A percentile compares a stretch with the other conserved stretches of the same genome.
Conservation (phyloP, 495 filamentous ascomycete genomes). For the Penicillium angulare region DNA sequence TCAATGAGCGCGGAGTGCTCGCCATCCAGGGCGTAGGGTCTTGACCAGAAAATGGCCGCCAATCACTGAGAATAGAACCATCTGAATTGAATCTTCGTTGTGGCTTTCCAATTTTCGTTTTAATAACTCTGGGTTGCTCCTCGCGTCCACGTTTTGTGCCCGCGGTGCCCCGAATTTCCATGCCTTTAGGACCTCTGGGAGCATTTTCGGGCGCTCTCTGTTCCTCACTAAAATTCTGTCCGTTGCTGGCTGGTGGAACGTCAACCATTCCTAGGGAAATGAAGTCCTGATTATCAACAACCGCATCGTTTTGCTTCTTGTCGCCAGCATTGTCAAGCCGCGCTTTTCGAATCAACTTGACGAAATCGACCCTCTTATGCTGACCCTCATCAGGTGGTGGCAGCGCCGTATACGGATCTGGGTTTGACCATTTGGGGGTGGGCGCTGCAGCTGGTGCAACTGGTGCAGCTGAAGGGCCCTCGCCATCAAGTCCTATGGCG, state of each 20-base stretch:
- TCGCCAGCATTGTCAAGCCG: constrained; percentile 46
- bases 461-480: constrained; percentile 10
- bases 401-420: constrained; percentile 82
- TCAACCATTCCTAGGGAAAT: constrained; percentile 73
- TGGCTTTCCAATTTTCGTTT: constrained; percentile 44
- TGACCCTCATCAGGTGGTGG: constrained; percentile 67
- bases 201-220: neutral
- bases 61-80: constrained; percentile 55
- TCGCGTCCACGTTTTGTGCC: constrained; percentile 69
- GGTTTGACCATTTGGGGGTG: constrained; percentile 84
- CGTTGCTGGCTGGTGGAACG: neutral
- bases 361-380: constrained; percentile 74
- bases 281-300: constrained; percentile 70
- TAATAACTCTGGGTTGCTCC: constrained; percentile 58
- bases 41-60: constrained; percentile 47
- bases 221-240: neutral
- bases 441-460: constrained; percentile 21
- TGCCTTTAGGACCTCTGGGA: constrained; percentile 17
- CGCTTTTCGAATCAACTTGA: constrained; percentile 84
- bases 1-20: no score
- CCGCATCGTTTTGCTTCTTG: constrained; percentile 47
- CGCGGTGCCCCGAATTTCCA: constrained; percentile 8
- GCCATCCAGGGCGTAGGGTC: constrained; percentile 60
- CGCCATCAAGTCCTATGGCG: constrained; percentile 46
- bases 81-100: constrained; percentile 36